Evolutionary conservation across 441 rosid genomes (phyloP).

Genomic region (Corymbia citriodora): DNA sequence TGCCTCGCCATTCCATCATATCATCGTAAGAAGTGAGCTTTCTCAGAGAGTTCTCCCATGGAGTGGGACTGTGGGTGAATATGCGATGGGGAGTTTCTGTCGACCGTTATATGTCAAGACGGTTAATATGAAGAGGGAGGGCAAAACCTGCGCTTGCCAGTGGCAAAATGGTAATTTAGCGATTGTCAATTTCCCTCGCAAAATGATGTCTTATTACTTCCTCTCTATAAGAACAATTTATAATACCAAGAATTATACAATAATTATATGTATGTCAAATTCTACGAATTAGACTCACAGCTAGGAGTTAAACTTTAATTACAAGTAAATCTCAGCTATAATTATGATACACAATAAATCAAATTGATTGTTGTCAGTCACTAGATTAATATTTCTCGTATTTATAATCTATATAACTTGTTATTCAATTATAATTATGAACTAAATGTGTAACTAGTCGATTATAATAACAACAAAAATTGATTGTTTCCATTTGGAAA

Average conservation of each 20-base stretch:
- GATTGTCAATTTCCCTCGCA: not conserved
- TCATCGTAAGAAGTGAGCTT: not conserved
- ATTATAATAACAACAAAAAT: not conserved
- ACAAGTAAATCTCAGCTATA: not conserved
- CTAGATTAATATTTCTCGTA: accelerated
- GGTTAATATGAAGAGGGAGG: not conserved
- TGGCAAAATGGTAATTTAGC: not conserved
- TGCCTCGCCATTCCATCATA: constrained; percentile 35
- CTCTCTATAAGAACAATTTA: not conserved
- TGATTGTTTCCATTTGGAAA: not conserved
- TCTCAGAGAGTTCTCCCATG: not conserved
- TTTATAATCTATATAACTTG: not conserved
- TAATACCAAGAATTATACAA: not conserved
- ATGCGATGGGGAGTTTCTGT: not conserved
- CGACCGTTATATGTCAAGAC: not conserved
- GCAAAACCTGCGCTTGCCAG: not conserved
- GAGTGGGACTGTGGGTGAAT: not conserved
- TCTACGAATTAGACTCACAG: not conserved
- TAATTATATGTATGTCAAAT: too few species aligned
- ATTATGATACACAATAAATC: not conserved
- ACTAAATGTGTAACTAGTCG: not conserved
- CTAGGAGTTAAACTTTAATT: not conserved
- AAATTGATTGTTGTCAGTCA: not conserved
- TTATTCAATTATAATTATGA: not conserved
- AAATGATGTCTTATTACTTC: not conserved